phyloP scores from a whole-genome alignment of 2,329 filamentous ascomycete genomes.

The Pseudocercospora crystallina region DNA sequence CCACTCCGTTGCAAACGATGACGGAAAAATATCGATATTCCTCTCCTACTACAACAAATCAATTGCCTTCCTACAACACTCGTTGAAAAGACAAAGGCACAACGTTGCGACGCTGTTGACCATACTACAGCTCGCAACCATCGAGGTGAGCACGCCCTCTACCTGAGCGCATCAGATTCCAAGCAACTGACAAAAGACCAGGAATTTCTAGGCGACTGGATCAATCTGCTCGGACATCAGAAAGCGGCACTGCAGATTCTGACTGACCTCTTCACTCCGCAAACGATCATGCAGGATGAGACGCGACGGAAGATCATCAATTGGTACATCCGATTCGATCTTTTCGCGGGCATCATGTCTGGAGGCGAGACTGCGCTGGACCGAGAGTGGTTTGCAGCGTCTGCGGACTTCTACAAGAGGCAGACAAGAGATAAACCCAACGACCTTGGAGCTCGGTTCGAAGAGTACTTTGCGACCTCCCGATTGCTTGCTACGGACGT shows the following conservation, averaged over 20 bases:
- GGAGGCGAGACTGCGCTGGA: constrained; percentile 72
- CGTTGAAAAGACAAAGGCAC: constrained; percentile 69
- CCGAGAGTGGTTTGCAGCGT: constrained; percentile 73
- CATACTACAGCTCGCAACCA: constrained; percentile 86
- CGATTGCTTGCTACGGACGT: constrained; percentile 78
- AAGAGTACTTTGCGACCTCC: constrained; percentile 62
- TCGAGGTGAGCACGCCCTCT: constrained; percentile 63
- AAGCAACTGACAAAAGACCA: constrained; percentile 40
- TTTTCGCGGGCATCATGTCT: constrained; percentile 79
- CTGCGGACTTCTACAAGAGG: constrained; percentile 62
- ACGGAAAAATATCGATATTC: constrained; percentile 76
- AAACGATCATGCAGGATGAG: constrained; percentile 69
- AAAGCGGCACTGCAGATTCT: constrained; percentile 83
- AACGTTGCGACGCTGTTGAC: constrained; percentile 76
- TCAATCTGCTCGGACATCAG: constrained; percentile 89
- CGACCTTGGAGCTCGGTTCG: constrained; percentile 63
- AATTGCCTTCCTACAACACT: constrained; percentile 71
- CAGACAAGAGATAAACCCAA: constrained; percentile 61
- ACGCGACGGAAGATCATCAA: constrained; percentile 70
- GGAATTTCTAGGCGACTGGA: constrained; percentile 95
- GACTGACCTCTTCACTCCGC: constrained; percentile 72
- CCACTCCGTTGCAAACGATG: constrained; percentile 66
- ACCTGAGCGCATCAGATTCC: constrained; percentile 29
- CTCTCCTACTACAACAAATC: constrained; percentile 88
- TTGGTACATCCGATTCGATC: constrained; percentile 92